Conservation (phyloP, 768 basidiomycete species). For the Lyophyllum semitale region DNA sequence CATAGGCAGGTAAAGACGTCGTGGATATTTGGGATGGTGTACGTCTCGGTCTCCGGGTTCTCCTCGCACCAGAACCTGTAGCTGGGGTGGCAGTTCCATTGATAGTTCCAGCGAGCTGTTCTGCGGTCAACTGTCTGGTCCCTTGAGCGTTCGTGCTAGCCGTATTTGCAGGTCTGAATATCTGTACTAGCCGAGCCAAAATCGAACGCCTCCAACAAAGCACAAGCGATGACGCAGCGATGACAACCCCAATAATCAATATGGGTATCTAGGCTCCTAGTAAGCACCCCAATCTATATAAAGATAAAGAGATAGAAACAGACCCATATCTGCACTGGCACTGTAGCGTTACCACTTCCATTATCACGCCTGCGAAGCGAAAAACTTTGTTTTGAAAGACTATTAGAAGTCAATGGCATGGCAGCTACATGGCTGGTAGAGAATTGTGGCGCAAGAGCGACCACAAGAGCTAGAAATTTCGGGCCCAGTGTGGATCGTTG, state of each 20-base stretch:
- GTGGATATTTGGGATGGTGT: constrained; percentile 85
- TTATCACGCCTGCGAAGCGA: background rate
- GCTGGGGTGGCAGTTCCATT: constrained; percentile 26
- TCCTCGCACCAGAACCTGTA: constrained; percentile 26
- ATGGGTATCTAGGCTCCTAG: constrained; percentile 14
- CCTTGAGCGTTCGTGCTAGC: background rate
- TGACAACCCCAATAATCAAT: constrained; percentile 5
- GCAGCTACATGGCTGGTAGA: constrained; percentile 9
- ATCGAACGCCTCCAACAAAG: constrained; percentile 4
- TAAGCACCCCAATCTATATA: background rate
- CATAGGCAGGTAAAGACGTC: constrained; percentile 74
- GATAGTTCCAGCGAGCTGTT: constrained; percentile 55
- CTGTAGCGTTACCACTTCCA: background rate
- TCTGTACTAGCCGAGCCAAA: background rate
- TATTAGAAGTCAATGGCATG: constrained; percentile 10
- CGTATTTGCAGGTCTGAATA: background rate
- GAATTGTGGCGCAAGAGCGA: constrained; percentile 5
- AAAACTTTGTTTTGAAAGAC: background rate
- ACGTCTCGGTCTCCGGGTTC: constrained; percentile 46
- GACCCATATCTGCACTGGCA: constrained; percentile 16
- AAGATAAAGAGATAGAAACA: background rate
- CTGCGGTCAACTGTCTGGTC: constrained; percentile 52
- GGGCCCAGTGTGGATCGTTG: background rate
- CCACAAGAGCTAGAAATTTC: constrained; percentile 2
- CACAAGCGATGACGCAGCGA: background rate